Evolutionary conservation across 1,139 yeast species (phyloP), one percentile per base, ranked within the genome.

Genomic region (Geotrichum macrosporum): DNA sequence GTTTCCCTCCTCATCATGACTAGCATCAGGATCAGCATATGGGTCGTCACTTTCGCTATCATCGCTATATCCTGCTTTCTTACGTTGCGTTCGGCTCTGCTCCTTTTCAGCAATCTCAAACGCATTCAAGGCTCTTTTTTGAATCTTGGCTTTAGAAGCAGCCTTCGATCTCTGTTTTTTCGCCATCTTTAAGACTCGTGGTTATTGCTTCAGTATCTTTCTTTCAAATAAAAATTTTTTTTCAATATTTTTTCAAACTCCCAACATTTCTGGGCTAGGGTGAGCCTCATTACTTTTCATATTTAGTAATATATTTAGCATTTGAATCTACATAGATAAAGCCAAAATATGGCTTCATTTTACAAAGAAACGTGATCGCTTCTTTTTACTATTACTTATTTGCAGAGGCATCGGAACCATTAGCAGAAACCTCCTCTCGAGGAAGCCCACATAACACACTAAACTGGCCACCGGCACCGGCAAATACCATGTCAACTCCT

Each of bases 401-500:
- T 8, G 27, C 9, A 24, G 27, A 6, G 6, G 27, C 27, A 8
- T 8, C 34, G 29, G 41, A 16, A 16, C 41, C 41, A 15, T 37
- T 37, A 4, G 33, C 13, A 13, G 29, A 24, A 10, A 35, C 33
- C 10, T n/a, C 45, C n/a, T 40, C 49, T 26, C 43, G 47, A 9
- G 63, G 62, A 8, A 75, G 66, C 44, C 96, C 96, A 34, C 88
- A 96, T 62, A 92, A 76, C 3, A 88, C 82, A 46, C 94, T 82
- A 60, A 87, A 92, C 67, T 94, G 98, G 15, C 97, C 98, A 51
- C 99, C 98, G 38, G 94, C 94, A 20, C 94, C 92, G 53, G 84
- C 77, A 48, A 79, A 56, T 35, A 71, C 61, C 60, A 92, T 86
- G 53, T 81, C 77, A 50, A 84, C 81, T 49, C 76, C 77, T 57